phyloP scores from a whole-genome alignment of 179 eudicot genomes.

The Patellifolia procumbens region DNA sequence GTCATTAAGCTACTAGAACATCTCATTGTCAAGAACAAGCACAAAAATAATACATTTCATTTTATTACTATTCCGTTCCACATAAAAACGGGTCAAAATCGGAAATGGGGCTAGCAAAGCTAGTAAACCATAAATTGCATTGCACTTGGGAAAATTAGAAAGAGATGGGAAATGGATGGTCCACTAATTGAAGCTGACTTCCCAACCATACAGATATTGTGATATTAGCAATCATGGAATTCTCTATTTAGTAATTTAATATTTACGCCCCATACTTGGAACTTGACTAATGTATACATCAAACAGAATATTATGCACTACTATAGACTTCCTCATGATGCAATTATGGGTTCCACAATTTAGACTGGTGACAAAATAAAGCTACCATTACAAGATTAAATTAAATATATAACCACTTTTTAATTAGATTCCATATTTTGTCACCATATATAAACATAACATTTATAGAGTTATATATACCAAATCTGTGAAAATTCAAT shows the following conservation, averaged over 20 bases:
- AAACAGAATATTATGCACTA: background rate
- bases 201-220: background rate
- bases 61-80: too few species aligned
- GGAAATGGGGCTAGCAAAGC: background rate
- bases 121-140: background rate
- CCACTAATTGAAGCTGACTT: slow-evolving; percentile 14
- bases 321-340: background rate
- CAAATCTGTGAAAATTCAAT: background rate
- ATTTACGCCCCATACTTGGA: background rate
- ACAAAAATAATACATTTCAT: too few species aligned
- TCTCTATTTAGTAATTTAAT: background rate
- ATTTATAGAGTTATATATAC: background rate
- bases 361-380: background rate
- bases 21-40: too few species aligned
- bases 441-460: background rate
- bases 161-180: background rate
- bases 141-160: background rate
- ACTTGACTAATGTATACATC: slow-evolving; percentile 12
- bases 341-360: background rate
- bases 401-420: background rate
- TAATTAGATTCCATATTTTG: background rate
- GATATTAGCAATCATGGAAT: slow-evolving; percentile 6
- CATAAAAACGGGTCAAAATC: background rate
- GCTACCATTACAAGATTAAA: background rate
- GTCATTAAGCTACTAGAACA: too few species aligned